These are phyloP conservation scores for Dipteronia dyeriana DNA, from an alignment of 345 rosid genomes.

Conservation along the genomic window DNA sequence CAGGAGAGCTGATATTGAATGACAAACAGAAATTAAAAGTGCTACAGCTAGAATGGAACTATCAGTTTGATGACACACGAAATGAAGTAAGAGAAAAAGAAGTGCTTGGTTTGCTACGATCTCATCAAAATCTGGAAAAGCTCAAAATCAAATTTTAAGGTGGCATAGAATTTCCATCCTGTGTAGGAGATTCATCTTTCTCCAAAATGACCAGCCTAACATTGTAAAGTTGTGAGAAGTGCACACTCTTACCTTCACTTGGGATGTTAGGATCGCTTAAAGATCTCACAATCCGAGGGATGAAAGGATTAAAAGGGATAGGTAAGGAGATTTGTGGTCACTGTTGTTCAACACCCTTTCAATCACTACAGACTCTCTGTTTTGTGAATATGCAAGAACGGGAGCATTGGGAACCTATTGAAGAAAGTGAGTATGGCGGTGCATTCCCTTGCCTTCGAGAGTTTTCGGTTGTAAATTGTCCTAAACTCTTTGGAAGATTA, in stretches of 20 bases:
- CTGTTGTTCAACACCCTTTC: not conserved
- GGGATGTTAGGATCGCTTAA: not conserved
- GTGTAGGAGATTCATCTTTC: too few species aligned
- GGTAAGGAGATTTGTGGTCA: not conserved
- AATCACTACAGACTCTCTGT: not conserved
- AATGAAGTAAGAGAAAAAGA: too few species aligned
- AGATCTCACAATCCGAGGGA: not conserved
- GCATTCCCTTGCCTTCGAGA: not conserved
- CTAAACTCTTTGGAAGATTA: not conserved
- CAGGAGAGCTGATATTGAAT: too few species aligned
- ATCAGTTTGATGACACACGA: rapidly evolving
- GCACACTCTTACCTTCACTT: not conserved
- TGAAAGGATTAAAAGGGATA: not conserved
- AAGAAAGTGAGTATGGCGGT: not conserved
- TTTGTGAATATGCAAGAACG: not conserved
- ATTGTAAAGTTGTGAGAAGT: not conserved
- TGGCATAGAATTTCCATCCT: too few species aligned
- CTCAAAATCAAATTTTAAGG: too few species aligned
- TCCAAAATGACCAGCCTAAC: too few species aligned
- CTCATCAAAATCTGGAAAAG: too few species aligned
- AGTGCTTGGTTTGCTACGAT: too few species aligned
- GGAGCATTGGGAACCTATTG: not conserved
- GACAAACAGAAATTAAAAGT: too few species aligned
- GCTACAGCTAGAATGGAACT: too few species aligned
- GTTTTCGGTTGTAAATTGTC: not conserved